A percentile compares a stretch with the other conserved stretches of the same genome.
These are phyloP conservation scores for Cutaneotrichosporon spelunceum DNA, from an alignment of 1,284 basidiomycete species.

Conservation along the genomic window DNA sequence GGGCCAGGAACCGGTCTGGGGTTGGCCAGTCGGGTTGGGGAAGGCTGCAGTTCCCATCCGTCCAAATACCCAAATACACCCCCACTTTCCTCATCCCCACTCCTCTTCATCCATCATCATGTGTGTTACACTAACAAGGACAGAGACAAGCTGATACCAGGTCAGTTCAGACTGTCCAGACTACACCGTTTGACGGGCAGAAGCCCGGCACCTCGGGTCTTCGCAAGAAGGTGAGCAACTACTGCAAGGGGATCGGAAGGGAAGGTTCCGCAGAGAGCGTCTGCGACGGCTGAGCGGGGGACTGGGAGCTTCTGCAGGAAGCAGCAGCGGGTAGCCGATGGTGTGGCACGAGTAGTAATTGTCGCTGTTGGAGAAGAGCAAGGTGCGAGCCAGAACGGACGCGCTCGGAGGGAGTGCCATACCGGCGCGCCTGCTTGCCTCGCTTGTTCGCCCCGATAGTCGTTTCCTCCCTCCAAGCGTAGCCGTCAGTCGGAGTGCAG, in stretches of 20 bases:
- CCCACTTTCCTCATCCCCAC: not conserved
- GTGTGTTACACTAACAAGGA: not conserved
- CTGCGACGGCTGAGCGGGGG: no score
- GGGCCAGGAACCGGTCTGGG: not conserved
- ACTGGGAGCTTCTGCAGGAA: no score
- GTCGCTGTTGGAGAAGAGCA: not conserved
- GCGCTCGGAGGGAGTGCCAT: not conserved
- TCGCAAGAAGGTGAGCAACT: slow-evolving; percentile 77
- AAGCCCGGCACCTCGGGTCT: slow-evolving; percentile 94
- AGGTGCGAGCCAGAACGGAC: slow-evolving; percentile 43
- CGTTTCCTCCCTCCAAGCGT: not conserved
- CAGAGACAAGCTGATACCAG: slow-evolving; percentile 21
- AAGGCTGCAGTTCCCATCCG: no score
- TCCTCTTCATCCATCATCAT: not conserved
- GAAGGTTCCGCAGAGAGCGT: no score
- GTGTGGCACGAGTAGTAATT: no score
- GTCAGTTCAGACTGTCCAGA: slow-evolving; percentile 41
- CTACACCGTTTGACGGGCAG: slow-evolving; percentile 59
- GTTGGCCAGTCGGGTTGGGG: not conserved
- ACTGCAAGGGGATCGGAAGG: slow-evolving; percentile 41
- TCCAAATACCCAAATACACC: not conserved
- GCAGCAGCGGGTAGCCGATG: no score
- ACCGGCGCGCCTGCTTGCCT: not conserved
- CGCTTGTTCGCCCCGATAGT: not conserved
- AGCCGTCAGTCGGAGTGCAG: no score